Evolutionary conservation across 2,329 filamentous ascomycete genomes (phyloP).

Genomic region (Laburnicola sp.): DNA sequence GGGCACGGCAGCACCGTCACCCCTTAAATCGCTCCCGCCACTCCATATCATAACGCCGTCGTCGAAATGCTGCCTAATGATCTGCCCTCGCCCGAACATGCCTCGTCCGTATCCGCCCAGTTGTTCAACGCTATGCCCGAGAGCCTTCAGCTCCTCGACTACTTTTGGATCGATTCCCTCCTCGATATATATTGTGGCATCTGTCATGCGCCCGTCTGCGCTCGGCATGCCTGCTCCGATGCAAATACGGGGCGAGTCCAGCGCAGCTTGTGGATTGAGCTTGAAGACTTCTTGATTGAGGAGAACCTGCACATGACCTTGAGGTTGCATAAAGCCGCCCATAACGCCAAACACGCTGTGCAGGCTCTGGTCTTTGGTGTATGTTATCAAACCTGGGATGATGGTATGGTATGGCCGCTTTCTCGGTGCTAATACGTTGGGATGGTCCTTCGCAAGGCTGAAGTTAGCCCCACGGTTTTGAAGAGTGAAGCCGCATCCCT

Average conservation of each 20-base stretch:
- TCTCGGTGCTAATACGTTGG: conserved; percentile 76
- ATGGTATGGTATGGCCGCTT: conserved; percentile 98
- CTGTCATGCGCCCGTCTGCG: conserved; percentile 57
- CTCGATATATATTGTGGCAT: conserved; percentile 74
- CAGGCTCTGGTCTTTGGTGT: conserved; percentile 69
- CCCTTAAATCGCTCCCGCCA: conserved; percentile 83
- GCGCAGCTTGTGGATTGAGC: conserved; percentile 79
- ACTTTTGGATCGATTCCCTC: conserved; percentile 75
- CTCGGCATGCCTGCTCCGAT: conserved; percentile 75
- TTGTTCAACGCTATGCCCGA: conserved; percentile 75
- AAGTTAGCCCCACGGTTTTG: conserved; percentile 95
- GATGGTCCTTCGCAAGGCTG: conserved; percentile 69
- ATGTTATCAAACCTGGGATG: conserved; percentile 89
- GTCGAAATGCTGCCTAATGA: conserved; percentile 78
- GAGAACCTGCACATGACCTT: conserved; percentile 91
- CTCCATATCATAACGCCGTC: conserved; percentile 78
- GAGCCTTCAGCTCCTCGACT: conserved; percentile 64
- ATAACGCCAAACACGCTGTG: conserved; percentile 93
- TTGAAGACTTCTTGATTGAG: conserved; percentile 85
- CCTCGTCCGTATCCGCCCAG: conserved; percentile 66
- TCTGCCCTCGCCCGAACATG: conserved; percentile 83
- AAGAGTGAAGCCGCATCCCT: conserved; percentile 85
- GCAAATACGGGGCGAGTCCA: conserved; percentile 90
- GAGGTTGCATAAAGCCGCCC: conserved; percentile 98
- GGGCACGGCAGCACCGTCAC: conserved; percentile 74